Conservation (phyloP, 768 basidiomycete genomes). For the Calocera viscosa region DNA sequence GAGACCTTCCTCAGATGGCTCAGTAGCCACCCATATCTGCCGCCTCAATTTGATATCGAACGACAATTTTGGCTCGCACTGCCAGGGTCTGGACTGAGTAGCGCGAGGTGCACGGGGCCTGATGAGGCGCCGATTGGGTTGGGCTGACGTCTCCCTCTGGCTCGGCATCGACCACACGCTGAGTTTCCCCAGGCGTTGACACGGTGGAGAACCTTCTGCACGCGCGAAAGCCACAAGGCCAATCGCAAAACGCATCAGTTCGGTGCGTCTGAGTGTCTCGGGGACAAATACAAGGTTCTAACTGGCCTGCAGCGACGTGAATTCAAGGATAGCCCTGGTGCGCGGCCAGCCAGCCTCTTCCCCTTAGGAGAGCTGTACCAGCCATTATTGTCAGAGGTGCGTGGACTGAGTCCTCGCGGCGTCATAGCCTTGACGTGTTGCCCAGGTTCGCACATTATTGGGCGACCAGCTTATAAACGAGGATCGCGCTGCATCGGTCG, state of each 20-base stretch:
- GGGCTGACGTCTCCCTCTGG: no score
- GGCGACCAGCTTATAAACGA: slow-evolving; percentile 89
- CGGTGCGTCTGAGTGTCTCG: slow-evolving; percentile 41
- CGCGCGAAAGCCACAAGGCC: no score
- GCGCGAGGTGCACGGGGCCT: no score
- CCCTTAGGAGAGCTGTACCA: slow-evolving; percentile 79
- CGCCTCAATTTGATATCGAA: slow-evolving; percentile 77
- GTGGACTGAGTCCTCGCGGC: slow-evolving; percentile 14
- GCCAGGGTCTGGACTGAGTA: no score
- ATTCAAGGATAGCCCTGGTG: slow-evolving; percentile 74
- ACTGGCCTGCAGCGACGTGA: slow-evolving; percentile 80
- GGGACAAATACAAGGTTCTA: neutral
- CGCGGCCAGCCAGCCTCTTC: slow-evolving; percentile 64
- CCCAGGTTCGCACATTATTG: slow-evolving; percentile 68
- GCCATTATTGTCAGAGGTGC: slow-evolving; percentile 78
- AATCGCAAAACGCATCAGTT: no score
- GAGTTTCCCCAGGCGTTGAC: no score
- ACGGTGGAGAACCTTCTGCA: no score
- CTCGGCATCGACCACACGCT: no score
- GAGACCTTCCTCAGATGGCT: no score
- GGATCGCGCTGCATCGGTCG: slow-evolving; percentile 60
- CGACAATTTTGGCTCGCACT: no score
- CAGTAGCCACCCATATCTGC: no score
- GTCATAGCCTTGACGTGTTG: slow-evolving; percentile 9
- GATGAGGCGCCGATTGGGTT: no score